Evolutionary conservation across 805 yeast genomes (phyloP).

Genomic region (Candida patagonica): DNA sequence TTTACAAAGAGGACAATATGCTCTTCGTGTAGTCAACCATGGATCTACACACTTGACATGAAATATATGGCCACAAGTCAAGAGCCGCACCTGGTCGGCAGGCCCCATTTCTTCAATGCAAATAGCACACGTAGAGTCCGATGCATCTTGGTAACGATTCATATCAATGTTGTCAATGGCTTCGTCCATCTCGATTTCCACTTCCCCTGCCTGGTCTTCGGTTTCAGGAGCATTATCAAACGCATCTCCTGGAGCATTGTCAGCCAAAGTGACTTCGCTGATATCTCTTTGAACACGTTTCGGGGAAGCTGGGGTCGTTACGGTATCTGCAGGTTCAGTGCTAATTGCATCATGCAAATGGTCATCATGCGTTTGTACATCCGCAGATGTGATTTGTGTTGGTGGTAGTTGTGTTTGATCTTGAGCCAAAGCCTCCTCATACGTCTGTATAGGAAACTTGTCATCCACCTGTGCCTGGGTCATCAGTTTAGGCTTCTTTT

Average conservation of each 20-base stretch:
- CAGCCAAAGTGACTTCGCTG: not conserved
- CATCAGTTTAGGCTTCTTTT: conserved; percentile 21
- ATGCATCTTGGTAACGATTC: conserved; percentile 13
- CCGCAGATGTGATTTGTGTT: not conserved
- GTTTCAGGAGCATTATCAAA: conserved; percentile 2
- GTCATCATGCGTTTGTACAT: conserved; percentile 1
- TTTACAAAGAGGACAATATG: conserved; percentile 79
- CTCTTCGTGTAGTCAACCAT: conserved; percentile 65
- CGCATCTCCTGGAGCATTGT: not conserved
- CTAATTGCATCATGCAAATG: not conserved
- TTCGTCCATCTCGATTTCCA: conserved; percentile 3
- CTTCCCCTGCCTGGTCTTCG: conserved; percentile 4
- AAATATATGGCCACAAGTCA: conserved; percentile 75
- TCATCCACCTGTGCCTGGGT: conserved; percentile 23
- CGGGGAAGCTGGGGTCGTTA: not conserved
- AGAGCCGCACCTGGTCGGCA: conserved; percentile 57
- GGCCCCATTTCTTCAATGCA: conserved; percentile 59
- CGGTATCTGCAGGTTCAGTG: not conserved
- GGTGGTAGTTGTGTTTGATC: not conserved
- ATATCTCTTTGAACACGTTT: not conserved
- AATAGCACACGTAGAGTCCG: conserved; percentile 61
- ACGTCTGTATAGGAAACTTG: conserved; percentile 25
- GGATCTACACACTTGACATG: conserved; percentile 75
- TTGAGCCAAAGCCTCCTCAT: conserved; percentile 17
- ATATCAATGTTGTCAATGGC: conserved; percentile 1